These are phyloP conservation scores for Pezicula rhizophila DNA, from an alignment of 2,329 filamentous ascomycete genomes.

Conservation along the genomic window DNA sequence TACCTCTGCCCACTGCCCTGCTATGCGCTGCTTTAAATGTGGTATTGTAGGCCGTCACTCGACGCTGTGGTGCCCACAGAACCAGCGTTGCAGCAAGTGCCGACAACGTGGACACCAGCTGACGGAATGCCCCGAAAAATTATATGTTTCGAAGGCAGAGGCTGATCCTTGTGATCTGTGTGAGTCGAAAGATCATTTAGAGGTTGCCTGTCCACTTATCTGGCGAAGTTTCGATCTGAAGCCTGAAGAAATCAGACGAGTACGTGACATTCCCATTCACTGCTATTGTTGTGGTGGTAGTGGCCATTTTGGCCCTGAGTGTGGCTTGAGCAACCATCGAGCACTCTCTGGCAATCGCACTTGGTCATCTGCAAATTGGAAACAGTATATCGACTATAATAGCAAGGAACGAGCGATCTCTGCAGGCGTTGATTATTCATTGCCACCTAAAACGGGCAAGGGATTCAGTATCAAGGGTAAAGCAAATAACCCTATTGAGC, in stretches of 20 bases:
- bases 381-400: slow-evolving; percentile 42
- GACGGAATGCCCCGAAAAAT: slow-evolving; percentile 48
- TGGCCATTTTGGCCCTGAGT: slow-evolving; percentile 54
- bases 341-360: slow-evolving; percentile 34
- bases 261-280: slow-evolving; percentile 42
- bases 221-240: slow-evolving; percentile 51
- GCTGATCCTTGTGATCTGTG: slow-evolving; percentile 57
- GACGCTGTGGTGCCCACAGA: slow-evolving; percentile 43
- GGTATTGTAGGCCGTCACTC: slow-evolving; percentile 37
- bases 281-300: slow-evolving; percentile 51
- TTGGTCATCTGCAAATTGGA: slow-evolving; percentile 45
- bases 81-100: slow-evolving; percentile 51
- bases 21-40: slow-evolving; percentile 43
- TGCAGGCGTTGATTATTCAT: slow-evolving; percentile 22
- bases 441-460: slow-evolving; percentile 11
- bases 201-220: slow-evolving; percentile 51
- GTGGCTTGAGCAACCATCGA: slow-evolving; percentile 27
- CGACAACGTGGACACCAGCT: slow-evolving; percentile 53
- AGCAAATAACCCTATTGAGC: slow-evolving; percentile 21
- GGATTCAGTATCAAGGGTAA: slow-evolving; percentile 26
- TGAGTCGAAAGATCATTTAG: slow-evolving; percentile 47
- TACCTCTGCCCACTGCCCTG: slow-evolving; percentile 37
- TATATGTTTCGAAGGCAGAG: slow-evolving; percentile 45
- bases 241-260: slow-evolving; percentile 37
- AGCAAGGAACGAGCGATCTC: slow-evolving; percentile 27